These are phyloP conservation scores for Phaffia rhodozyma DNA, from an alignment of 1,284 basidiomycete species.

Conservation along the genomic window DNA sequence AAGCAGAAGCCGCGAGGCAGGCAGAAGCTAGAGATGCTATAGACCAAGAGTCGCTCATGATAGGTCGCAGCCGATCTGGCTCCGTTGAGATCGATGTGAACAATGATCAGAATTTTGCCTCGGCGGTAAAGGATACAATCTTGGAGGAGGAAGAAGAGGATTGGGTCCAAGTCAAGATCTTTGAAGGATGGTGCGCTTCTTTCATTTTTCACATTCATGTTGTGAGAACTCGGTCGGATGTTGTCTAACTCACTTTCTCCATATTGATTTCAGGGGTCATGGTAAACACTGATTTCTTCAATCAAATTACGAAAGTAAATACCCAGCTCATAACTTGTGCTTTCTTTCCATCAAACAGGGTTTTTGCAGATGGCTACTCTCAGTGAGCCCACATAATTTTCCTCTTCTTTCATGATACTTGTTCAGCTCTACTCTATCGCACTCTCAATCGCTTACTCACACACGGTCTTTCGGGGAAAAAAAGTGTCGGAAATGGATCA, in stretches of 20 bases:
- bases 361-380: slow-evolving; percentile 87
- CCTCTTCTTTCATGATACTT: background rate
- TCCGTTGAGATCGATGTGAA: slow-evolving; percentile 42
- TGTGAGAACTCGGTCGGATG: background rate
- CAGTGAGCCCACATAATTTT: slow-evolving; percentile 56
- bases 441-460: too few relatives aligned
- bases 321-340: too few relatives aligned
- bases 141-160: slow-evolving; percentile 69
- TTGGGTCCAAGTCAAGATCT: slow-evolving; percentile 86
- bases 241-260: background rate
- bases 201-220: background rate
- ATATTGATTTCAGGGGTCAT: slow-evolving; percentile 11
- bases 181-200: slow-evolving; percentile 65
- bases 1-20: slow-evolving; percentile 43
- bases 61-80: slow-evolving; percentile 19
- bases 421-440: background rate
- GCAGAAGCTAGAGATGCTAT: slow-evolving; percentile 22
- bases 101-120: slow-evolving; percentile 35
- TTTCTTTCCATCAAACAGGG: slow-evolving; percentile 46
- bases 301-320: background rate
- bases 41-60: slow-evolving; percentile 34
- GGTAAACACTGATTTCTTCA: slow-evolving; percentile 8
- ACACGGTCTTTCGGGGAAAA: too few relatives aligned
- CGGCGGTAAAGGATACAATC: slow-evolving; percentile 35
- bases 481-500: slow-evolving; percentile 20